Evolutionary conservation across 768 basidiomycete genomes (phyloP).

Genomic region (Crucibulum laeve): DNA sequence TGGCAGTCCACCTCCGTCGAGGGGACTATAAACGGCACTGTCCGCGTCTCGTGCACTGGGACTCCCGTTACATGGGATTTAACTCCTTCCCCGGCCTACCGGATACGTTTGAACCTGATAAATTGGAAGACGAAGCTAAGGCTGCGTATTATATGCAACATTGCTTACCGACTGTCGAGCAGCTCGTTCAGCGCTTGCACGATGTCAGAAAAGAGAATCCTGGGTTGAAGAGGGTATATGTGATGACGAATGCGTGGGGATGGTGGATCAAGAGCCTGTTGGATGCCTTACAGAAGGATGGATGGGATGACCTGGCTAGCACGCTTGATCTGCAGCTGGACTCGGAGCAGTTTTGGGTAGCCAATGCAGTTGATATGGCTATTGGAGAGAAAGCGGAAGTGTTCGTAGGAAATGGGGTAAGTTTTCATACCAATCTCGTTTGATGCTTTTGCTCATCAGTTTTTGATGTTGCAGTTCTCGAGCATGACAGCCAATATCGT

Average conservation of each 20-base stretch:
- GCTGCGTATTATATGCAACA: slow-evolving; percentile 31
- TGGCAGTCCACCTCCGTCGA: slow-evolving; percentile 53
- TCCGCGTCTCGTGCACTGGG: slow-evolving; percentile 41
- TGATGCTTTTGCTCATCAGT: neutral
- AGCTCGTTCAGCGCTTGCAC: slow-evolving; percentile 35
- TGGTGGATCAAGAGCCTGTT: slow-evolving; percentile 36
- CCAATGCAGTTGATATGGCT: slow-evolving; percentile 57
- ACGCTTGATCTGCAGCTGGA: slow-evolving; percentile 32
- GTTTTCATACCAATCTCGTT: slow-evolving; percentile 14
- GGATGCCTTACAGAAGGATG: slow-evolving; percentile 33
- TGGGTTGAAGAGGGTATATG: slow-evolving; percentile 29
- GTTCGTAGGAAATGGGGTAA: slow-evolving; percentile 58
- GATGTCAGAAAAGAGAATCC: slow-evolving; percentile 20
- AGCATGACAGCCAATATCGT: slow-evolving; percentile 31
- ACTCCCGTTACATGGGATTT: slow-evolving; percentile 42
- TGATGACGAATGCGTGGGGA: slow-evolving; percentile 50
- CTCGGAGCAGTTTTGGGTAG: slow-evolving; percentile 40
- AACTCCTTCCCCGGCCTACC: slow-evolving; percentile 36
- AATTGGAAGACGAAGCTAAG: neutral
- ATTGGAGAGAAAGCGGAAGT: slow-evolving; percentile 54
- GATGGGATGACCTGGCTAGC: slow-evolving; percentile 45
- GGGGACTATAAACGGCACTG: slow-evolving; percentile 59
- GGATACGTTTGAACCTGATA: slow-evolving; percentile 34
- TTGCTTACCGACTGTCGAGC: slow-evolving; percentile 36
- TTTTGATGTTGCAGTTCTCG: slow-evolving; percentile 22